These are phyloP conservation scores for Pseudozyma sp. DNA, from an alignment of 1,284 basidiomycete species.

Conservation along the genomic window DNA sequence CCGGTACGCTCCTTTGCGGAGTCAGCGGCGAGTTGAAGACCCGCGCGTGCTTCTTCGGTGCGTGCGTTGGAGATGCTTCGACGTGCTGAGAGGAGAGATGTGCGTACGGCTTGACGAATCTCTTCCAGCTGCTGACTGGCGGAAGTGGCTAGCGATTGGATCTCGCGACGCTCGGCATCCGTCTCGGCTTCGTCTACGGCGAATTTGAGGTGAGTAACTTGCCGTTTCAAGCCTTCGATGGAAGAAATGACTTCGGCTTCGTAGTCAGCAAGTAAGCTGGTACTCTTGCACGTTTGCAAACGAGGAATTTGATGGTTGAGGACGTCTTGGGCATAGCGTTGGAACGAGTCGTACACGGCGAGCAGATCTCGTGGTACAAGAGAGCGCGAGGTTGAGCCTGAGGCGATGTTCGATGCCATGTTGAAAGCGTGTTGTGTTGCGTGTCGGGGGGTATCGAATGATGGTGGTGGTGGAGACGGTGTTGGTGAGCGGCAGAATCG, in stretches of 20 bases:
- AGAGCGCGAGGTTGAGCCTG: slow-evolving; percentile 19
- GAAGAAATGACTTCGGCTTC: slow-evolving; percentile 53
- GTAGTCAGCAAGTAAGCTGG: slow-evolving; percentile 36
- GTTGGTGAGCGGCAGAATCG: background rate
- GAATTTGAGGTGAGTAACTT: slow-evolving; percentile 47
- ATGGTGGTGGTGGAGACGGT: background rate
- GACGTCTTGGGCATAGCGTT: slow-evolving; percentile 47
- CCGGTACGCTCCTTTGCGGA: slow-evolving; percentile 43
- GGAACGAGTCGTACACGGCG: slow-evolving; percentile 35
- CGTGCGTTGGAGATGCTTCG: slow-evolving; percentile 32
- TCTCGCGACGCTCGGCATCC: slow-evolving; percentile 26
- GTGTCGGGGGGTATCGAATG: too few species aligned
- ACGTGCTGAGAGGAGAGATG: slow-evolving; percentile 35
- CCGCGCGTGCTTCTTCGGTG: slow-evolving; percentile 26
- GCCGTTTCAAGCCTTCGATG: slow-evolving; percentile 44
- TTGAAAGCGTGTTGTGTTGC: background rate
- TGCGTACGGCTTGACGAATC: slow-evolving; percentile 30
- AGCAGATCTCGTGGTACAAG: slow-evolving; percentile 33
- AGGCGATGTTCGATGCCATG: slow-evolving; percentile 20
- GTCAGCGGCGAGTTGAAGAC: slow-evolving; percentile 43
- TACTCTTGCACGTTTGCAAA: slow-evolving; percentile 31
- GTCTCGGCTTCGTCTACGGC: slow-evolving; percentile 55
- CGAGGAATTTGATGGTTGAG: slow-evolving; percentile 46
- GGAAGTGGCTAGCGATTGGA: slow-evolving; percentile 12
- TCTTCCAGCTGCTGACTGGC: slow-evolving; percentile 31